Conservation (phyloP, 352 stramenopile genomes). For the Globisporangium cederbergense region DNA sequence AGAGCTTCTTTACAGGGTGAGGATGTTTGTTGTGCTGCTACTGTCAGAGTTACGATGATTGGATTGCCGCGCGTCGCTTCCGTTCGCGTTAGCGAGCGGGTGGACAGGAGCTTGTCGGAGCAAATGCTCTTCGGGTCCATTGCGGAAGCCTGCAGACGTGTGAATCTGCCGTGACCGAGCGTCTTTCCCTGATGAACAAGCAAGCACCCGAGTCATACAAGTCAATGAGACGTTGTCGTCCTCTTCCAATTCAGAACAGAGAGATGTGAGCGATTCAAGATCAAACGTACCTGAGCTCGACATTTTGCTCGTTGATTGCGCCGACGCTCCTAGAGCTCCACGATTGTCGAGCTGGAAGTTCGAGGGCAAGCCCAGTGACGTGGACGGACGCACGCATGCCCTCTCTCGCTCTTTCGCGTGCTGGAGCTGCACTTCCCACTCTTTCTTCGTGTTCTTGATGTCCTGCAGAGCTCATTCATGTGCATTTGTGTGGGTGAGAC, state of each 20-base stretch:
- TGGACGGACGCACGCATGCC: conserved; percentile 43
- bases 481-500: not conserved
- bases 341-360: conserved; percentile 12
- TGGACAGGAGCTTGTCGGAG: conserved; percentile 31
- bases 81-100: conserved; percentile 18
- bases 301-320: conserved; percentile 7
- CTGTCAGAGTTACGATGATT: not conserved
- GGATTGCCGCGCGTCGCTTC: conserved; percentile 4
- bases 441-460: conserved; percentile 79
- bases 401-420: conserved; percentile 42
- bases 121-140: conserved; percentile 43
- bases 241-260: not conserved
- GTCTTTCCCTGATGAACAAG: conserved; percentile 2
- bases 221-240: not conserved
- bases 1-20: conserved; percentile 45
- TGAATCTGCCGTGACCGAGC: conserved; percentile 35
- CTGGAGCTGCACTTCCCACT: conserved; percentile 65
- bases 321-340: not conserved
- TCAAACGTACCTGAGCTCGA: conserved; percentile 8
- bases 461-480: conserved; percentile 26
- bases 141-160: conserved; percentile 48
- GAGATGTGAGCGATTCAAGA: not conserved
- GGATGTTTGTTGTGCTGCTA: conserved; percentile 40
- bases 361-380: conserved; percentile 41
- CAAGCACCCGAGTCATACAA: not conserved